Percentiles rank a stretch among this genome's conserved stretches.
phyloP scores from a whole-genome alignment of 257 asterid species.

The Scutellaria minor region DNA sequence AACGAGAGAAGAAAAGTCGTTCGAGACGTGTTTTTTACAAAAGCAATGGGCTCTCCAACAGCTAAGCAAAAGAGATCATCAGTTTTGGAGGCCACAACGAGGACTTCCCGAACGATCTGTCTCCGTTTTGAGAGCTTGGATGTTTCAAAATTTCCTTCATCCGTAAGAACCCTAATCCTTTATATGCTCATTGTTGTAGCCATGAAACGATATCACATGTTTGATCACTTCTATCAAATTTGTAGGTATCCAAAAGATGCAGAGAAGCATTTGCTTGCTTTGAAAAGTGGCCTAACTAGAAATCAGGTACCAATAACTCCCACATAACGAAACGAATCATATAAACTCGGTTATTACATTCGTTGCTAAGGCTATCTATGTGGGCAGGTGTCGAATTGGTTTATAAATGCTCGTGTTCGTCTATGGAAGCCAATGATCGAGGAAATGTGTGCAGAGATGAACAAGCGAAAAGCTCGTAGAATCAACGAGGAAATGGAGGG shows the following conservation, averaged over 20 bases:
- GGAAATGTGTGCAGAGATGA: constrained; percentile 90
- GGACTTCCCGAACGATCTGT: constrained; percentile 95
- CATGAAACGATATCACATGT: not conserved
- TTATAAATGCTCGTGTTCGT: constrained; percentile 89
- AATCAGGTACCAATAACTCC: constrained; percentile 57
- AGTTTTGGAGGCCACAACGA: constrained; percentile 87
- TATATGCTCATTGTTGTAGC: not conserved
- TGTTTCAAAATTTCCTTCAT: constrained; percentile 93
- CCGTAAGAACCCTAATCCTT: constrained; percentile 54
- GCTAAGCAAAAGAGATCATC: constrained; percentile 71
- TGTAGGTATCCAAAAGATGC: constrained; percentile 88
- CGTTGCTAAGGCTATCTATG: not conserved
- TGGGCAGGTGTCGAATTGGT: constrained; percentile 84
- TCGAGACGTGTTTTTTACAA: constrained; percentile 60
- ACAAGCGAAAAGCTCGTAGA: constrained; percentile 48
- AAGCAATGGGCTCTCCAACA: constrained; percentile 95
- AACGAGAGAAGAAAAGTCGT: constrained; percentile 46
- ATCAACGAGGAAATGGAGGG: constrained; percentile 47
- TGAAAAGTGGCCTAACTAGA: constrained; percentile 82
- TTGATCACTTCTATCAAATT: constrained; percentile 2
- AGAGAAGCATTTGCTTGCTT: constrained; percentile 86
- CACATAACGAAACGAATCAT: no score
- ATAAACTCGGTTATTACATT: no score
- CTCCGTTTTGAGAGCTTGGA: constrained; percentile 88
- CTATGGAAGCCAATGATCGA: constrained; percentile 96